Base-by-base conservation (phyloP, 2,329 filamentous ascomycete species). In the Trichophyton mentagrophytes region DNA sequence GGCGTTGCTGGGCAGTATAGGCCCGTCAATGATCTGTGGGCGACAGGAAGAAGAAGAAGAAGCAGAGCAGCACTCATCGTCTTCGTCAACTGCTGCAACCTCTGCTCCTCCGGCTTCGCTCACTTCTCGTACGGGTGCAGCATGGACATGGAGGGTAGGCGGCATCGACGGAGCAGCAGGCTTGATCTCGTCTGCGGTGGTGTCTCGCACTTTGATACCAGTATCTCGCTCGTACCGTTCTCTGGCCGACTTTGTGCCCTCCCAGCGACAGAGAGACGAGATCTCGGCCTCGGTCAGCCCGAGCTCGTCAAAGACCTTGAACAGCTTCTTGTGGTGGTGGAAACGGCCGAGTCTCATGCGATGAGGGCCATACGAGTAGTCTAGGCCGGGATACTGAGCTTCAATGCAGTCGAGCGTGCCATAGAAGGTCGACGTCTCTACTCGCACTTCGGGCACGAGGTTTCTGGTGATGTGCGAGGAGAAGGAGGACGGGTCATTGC, bases 361-460 rank as follows among this genome's bases (percentile, higher is more conserved):
- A 72, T 86, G 84, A 1, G 83, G 82, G 5, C 74, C 72, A 66
- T 82, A 77, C 55, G 80, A 80, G 70, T 86, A 86, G 74, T 86
- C 84, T 55, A 86, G 76, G 38, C 84, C 84, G 0, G 84, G 84
- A 67, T 86, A 86, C 62, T 84, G 82, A 57, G 84, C 83, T 74
- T 86, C 84, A 63, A 85, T 77, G 67, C 79, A 83, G 74, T 85
- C 82, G 53, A 85, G 76, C 46, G 80, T 78, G 66, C 84, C 84
- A 72, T 85, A 86, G 74, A 85, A 86, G 58, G 78, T 80, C 60
- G 79, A 78, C 1, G 83, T 85, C 71, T 86, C 84, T 65, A 83
- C 77, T 62, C 83, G 81, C 59, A 86, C 82, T 74, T 86, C 84
- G 40, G 82, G 82, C 22, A 86, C 82, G 47, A 86, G 77, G 68